Percentiles rank a stretch among this genome's conserved stretches.
phyloP scores from a whole-genome alignment of 352 stramenopile genomes.

The Pythium guiyangense region DNA sequence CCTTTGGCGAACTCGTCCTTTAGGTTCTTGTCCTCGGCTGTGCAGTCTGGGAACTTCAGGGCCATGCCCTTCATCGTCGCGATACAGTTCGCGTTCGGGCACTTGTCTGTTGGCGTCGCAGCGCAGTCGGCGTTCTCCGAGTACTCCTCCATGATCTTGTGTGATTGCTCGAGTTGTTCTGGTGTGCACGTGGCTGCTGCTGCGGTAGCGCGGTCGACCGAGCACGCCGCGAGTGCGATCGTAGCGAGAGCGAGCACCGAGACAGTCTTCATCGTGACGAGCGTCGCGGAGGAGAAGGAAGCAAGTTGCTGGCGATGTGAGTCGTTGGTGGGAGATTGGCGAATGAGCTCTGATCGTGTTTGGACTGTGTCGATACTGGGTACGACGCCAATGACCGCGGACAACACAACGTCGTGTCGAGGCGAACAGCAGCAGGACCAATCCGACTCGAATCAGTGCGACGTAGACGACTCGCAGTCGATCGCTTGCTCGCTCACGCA shows the following conservation, averaged over 20 bases:
- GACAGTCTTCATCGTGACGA: neutral
- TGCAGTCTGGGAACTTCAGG: neutral
- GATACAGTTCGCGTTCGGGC: neutral
- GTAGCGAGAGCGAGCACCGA: neutral
- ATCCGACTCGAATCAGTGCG: no score
- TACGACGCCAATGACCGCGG: no score
- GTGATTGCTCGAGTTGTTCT: neutral
- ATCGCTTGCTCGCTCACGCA: no score
- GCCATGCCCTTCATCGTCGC: neutral
- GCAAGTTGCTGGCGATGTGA: no score
- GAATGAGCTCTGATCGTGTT: no score
- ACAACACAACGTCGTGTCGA: no score
- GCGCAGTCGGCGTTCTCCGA: neutral
- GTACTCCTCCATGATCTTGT: neutral
- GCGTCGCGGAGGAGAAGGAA: neutral
- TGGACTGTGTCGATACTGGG: no score
- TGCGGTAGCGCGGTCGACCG: neutral
- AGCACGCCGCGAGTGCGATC: neutral
- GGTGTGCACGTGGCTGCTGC: neutral
- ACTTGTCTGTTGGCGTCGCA: neutral
- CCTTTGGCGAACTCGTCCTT: neutral
- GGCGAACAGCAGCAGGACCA: no score
- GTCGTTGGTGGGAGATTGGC: no score
- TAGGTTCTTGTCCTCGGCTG: neutral
- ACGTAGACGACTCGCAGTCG: constrained; percentile 3